Evolutionary conservation across 108 stramenopile genomes (phyloP).

Genomic region (Epipyxis sp.): DNA sequence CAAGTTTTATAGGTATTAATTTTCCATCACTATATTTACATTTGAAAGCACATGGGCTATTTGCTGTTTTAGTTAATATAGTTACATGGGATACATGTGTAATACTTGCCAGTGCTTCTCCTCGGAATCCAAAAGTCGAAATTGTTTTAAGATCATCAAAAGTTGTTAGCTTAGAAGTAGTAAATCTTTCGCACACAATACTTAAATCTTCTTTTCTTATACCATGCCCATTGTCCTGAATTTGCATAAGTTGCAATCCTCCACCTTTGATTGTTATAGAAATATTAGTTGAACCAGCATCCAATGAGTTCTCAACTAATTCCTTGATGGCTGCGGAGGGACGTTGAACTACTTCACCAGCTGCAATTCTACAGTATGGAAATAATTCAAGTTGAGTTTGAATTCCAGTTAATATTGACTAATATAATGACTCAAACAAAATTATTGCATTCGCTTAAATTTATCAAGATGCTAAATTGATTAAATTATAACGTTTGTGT

Average conservation of each 20-base stretch:
- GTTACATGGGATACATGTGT: constrained; percentile 57
- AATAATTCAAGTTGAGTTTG: too few relatives aligned
- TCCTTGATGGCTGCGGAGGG: constrained; percentile 92
- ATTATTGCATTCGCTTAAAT: too few relatives aligned
- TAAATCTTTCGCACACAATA: constrained; percentile 86
- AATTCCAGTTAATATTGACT: too few relatives aligned
- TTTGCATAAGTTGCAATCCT: constrained; percentile 55
- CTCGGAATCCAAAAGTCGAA: constrained; percentile 94
- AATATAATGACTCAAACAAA: too few relatives aligned
- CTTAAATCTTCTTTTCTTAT: constrained; percentile 66
- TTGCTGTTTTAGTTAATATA: constrained; percentile 46
- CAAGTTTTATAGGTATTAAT: constrained; percentile 33
- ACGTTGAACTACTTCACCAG: constrained; percentile 96
- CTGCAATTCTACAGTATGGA: constrained; percentile 78
- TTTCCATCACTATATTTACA: constrained; percentile 74
- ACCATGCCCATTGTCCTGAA: constrained; percentile 70
- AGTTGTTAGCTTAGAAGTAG: constrained; percentile 78
- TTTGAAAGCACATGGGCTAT: constrained; percentile 62
- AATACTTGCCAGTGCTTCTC: constrained; percentile 77
- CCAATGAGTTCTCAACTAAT: constrained; percentile 90
- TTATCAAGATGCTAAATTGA: too few relatives aligned
- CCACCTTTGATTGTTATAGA: constrained; percentile 50
- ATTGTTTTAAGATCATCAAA: constrained; percentile 77
- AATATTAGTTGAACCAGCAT: constrained; percentile 70
- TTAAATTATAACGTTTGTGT: too few relatives aligned